Base-by-base conservation (phyloP, 148 eudicot genomes). In the Chenopodium berlandieri region DNA sequence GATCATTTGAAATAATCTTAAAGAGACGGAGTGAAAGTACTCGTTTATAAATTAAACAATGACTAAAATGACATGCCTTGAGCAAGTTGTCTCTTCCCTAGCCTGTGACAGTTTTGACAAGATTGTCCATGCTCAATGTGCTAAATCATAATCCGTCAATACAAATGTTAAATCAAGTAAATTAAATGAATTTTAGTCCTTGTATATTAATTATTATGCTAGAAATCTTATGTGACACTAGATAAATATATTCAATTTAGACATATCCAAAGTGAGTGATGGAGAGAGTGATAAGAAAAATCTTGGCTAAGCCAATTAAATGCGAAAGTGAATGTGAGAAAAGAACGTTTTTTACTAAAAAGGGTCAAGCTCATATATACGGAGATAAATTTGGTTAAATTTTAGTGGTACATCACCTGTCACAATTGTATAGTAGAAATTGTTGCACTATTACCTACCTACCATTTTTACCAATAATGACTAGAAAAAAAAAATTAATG, bases 261-360 rank as follows among this genome's bases (percentile, higher is more conserved):
- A 31, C 74, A 71, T 54, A 4, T 80, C 82, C 46, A 62, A 80
- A 9, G 64, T 67, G 79, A 83, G 77, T 66, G 78, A 67, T 54
- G 60, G 60, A 47, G 81, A 82, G 34, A 64, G 73, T 82, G 73
- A 72, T 20, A 50, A 68, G 58, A 77, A 72, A 77, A 78, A 78
- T 72, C 82, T 74, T 78, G 68, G 32, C 69, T 78, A 78, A 78
- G 78, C 75, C 74, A 70, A 70, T 70, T 71, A 67, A 79, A 66
- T 54, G 54, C 34, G 67, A 83, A 10, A 78, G 50, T 5, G 70
- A 78, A 34, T 7, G 25, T 23, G 30, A 78, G 82, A 73, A 54
- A 65, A 80, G 4, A 46, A 46, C 44, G 23, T 79, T 46, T 54
- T 5, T 83, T 83, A 68, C 82, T 22, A 74, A 75, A 77, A 69